Evolutionary conservation across 2,329 filamentous ascomycete species (phyloP).

Genomic region (Botrytis squamosa): DNA sequence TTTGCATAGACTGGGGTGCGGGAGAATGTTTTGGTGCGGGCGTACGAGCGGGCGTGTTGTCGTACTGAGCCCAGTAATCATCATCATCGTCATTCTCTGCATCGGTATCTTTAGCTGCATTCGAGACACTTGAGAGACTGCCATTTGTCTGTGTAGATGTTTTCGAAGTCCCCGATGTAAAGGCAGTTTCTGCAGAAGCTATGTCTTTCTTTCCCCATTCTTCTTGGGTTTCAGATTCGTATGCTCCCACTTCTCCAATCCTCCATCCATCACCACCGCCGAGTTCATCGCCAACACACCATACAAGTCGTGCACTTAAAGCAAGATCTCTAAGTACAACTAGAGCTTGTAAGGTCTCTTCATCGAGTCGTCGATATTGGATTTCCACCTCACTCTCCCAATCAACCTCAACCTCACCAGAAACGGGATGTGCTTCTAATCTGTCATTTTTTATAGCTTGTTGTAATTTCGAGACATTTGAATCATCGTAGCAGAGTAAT

Average conservation of each 20-base stretch:
- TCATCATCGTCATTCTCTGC: slow-evolving; percentile 67
- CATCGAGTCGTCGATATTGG: slow-evolving; percentile 67
- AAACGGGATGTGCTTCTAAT: slow-evolving; percentile 77
- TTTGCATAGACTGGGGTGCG: slow-evolving; percentile 46
- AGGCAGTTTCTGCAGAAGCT: slow-evolving; percentile 60
- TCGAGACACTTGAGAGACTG: neutral
- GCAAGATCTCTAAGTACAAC: slow-evolving; percentile 60
- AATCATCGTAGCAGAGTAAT: slow-evolving; percentile 65
- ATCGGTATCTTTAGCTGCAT: neutral
- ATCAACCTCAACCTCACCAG: slow-evolving; percentile 73
- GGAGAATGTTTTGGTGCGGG: slow-evolving; percentile 63
- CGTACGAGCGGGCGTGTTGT: slow-evolving; percentile 65
- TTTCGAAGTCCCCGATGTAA: slow-evolving; percentile 38
- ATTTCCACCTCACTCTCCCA: slow-evolving; percentile 63
- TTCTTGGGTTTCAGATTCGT: slow-evolving; percentile 52
- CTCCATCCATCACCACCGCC: slow-evolving; percentile 66
- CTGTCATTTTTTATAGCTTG: slow-evolving; percentile 59
- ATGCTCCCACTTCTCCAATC: slow-evolving; percentile 65
- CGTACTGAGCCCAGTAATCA: slow-evolving; percentile 78
- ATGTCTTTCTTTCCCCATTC: slow-evolving; percentile 54
- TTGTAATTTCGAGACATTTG: slow-evolving; percentile 54
- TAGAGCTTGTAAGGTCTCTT: slow-evolving; percentile 71
- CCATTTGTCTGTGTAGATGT: slow-evolving; percentile 3
- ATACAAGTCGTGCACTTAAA: slow-evolving; percentile 65
- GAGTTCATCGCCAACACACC: slow-evolving; percentile 59